phyloP scores from a whole-genome alignment of 2,329 filamentous ascomycete genomes.

The Berkeleyomyces basicola region DNA sequence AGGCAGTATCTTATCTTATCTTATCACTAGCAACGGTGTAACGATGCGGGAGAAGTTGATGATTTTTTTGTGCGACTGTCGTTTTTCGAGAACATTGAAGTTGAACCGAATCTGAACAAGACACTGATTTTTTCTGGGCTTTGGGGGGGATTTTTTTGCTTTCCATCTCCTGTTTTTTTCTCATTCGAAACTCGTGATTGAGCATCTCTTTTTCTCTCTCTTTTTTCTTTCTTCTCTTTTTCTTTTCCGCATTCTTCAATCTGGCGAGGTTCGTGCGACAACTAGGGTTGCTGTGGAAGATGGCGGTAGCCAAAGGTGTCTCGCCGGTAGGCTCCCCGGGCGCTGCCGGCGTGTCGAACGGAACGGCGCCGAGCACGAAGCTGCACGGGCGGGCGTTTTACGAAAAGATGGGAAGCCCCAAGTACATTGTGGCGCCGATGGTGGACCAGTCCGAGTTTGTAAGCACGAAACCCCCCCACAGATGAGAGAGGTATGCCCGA shows the following conservation, averaged over 20 bases:
- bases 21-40: constrained; percentile 5
- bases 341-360: constrained; percentile 5
- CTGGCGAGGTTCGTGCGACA: constrained; percentile 6
- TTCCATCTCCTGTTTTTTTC: background rate
- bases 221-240: background rate
- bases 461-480: constrained; percentile 14
- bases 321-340: background rate
- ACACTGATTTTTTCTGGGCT: no score
- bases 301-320: background rate
- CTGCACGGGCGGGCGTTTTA: constrained; percentile 81
- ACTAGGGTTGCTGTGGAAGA: constrained; percentile 7
- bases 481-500: constrained; percentile 1
- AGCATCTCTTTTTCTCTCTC: background rate
- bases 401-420: constrained; percentile 83
- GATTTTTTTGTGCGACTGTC: background rate
- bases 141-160: no score
- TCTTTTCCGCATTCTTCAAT: background rate
- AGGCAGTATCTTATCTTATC: background rate
- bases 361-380: constrained; percentile 30
- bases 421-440: constrained; percentile 87
- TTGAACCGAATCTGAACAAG: background rate
- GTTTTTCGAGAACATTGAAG: background rate
- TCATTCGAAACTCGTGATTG: background rate
- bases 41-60: background rate
- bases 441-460: constrained; percentile 98